phyloP scores from a whole-genome alignment of 2,329 filamentous ascomycete species.

The Arthrobotrys conoides region DNA sequence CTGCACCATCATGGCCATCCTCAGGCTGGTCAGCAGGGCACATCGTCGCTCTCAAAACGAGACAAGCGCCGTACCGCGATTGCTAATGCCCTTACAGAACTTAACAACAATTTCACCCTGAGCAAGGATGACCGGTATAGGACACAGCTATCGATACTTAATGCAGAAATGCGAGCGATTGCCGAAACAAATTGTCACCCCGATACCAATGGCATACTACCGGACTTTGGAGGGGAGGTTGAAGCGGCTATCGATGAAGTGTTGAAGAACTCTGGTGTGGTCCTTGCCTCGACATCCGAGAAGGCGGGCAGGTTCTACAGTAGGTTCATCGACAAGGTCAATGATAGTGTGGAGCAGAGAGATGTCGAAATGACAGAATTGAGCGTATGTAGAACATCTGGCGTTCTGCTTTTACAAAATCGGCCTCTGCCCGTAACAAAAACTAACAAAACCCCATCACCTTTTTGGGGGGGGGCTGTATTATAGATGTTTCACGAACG shows the following conservation, averaged over 20 bases:
- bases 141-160: slow-evolving; percentile 57
- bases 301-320: slow-evolving; percentile 55
- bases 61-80: slow-evolving; percentile 58
- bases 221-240: slow-evolving; percentile 58
- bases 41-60: slow-evolving; percentile 51
- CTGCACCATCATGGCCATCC: slow-evolving; percentile 47
- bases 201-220: slow-evolving; percentile 55
- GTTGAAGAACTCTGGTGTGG: slow-evolving; percentile 51
- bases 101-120: slow-evolving; percentile 51
- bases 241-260: slow-evolving; percentile 56
- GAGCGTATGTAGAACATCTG: slow-evolving; percentile 33
- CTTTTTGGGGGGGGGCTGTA: not conserved
- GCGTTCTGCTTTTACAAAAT: not conserved
- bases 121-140: slow-evolving; percentile 58
- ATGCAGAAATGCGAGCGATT: slow-evolving; percentile 59
- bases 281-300: slow-evolving; percentile 44
- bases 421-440: not conserved
- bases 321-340: slow-evolving; percentile 54
- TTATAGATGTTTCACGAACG: slow-evolving; percentile 52
- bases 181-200: slow-evolving; percentile 57
- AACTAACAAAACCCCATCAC: not conserved
- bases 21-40: slow-evolving; percentile 37
- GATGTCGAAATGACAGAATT: slow-evolving; percentile 57
- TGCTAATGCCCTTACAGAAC: slow-evolving; percentile 50
- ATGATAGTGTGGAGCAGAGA: slow-evolving; percentile 51